Base-by-base conservation (phyloP, 2,329 filamentous ascomycete genomes). In the Gnomoniopsis smithogilvyi region DNA sequence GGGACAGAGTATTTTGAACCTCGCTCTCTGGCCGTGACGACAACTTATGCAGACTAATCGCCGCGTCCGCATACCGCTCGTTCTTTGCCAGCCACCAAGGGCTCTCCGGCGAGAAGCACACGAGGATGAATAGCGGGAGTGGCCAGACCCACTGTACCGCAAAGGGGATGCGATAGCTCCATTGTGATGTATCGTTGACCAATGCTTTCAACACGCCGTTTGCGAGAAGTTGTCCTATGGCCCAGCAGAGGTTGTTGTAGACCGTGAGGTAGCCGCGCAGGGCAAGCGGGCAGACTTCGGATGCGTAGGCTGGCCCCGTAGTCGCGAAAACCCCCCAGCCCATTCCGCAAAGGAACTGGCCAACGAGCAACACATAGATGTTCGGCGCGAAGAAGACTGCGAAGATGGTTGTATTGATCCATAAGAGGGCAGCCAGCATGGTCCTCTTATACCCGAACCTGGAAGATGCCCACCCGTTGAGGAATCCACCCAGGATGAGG, bases 281-380 rank as follows among this genome's bases (percentile, higher is more conserved):
- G 2, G 62, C 62, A 21, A 68, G 53, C 2, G 68, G 68, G 21
- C 58, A 61, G 24, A 70, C 65, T 54, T 70, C 68, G 26, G 67
- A 63, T 17, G 67, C 67, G 24, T 70, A 70, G 3, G 77, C 68
- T 0, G 77, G 76, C 3, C 70, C 72, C 0, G 72, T 73, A 2
- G 74, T 78, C n/a, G 76, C 73, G 59, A 80, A 80, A n/a, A 79
- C 70, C 21, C 77, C 77, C 73, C 75, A 78, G 14, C 75, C 71
- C 3, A 79, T 66, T 51, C 71, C 73, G 67, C 77, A 80, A 12
- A 83, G 67, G 59, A 82, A 70, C 56, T 80, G 72, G 6, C 77
- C 78, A 6, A 76, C 70, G 2, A 81, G 67, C 38, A 80, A 67
- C 14, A 76, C 70, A 26, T 74, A 67, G 7, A 78, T 70, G 24